These are phyloP conservation scores for Asterophora lycoperdoides DNA, from an alignment of 768 basidiomycete genomes.

Conservation along the genomic window DNA sequence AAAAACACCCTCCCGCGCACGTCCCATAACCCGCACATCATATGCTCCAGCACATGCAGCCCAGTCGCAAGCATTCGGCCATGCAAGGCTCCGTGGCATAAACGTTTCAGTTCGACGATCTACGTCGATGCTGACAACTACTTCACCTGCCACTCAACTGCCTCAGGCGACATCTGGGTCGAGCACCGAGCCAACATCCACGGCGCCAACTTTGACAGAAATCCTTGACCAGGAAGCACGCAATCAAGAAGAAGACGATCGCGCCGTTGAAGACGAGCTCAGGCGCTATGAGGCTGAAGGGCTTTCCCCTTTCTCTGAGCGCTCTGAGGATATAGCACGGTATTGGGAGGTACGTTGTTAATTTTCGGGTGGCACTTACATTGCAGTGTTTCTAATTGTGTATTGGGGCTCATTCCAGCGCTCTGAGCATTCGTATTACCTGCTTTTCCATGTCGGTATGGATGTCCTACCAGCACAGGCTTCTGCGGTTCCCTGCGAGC, in stretches of 20 bases:
- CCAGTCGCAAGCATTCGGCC: neutral
- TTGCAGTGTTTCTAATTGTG: neutral
- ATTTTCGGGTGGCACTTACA: no score
- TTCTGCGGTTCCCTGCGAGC: constrained; percentile 23
- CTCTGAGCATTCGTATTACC: constrained; percentile 11
- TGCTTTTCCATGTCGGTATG: constrained; percentile 17
- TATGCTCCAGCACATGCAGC: neutral
- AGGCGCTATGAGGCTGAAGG: neutral
- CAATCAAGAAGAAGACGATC: neutral
- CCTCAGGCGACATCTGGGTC: neutral
- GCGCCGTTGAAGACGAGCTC: neutral
- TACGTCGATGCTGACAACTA: constrained; percentile 2
- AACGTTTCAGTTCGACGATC: neutral
- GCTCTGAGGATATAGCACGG: constrained; percentile 1
- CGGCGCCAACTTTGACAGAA: neutral
- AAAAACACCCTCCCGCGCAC: neutral
- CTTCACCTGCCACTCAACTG: neutral
- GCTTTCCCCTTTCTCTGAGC: neutral
- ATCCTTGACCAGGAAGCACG: neutral
- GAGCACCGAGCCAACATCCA: neutral
- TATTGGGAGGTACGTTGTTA: constrained; percentile 21
- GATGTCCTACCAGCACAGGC: constrained; percentile 26
- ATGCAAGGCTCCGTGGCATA: neutral
- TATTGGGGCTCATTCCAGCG: neutral
- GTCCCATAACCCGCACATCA: neutral